Conservation (phyloP, 1,139 yeast genomes). For the Suhomyces kunorum region DNA sequence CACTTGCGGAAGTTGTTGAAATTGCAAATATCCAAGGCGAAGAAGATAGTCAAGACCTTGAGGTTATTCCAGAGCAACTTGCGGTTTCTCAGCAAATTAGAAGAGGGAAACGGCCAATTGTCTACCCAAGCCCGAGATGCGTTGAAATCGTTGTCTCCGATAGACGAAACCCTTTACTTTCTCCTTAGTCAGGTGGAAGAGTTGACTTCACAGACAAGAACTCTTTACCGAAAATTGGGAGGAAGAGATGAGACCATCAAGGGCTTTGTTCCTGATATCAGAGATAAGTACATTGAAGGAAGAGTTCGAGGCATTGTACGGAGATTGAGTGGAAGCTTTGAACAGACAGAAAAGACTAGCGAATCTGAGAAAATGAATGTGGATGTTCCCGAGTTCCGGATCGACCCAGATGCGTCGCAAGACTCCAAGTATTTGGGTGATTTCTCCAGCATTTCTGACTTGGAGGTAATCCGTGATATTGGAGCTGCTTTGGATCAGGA, state of each 20-base stretch:
- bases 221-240: constrained; percentile 35
- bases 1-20: constrained; percentile 45
- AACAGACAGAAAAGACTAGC: background rate
- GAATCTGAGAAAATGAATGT: constrained; percentile 4
- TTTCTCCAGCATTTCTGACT: constrained; percentile 9
- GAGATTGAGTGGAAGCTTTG: constrained; percentile 12
- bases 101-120: constrained; percentile 4
- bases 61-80: constrained; percentile 34
- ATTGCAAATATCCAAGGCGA: constrained; percentile 42
- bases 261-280: constrained; percentile 17
- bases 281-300: constrained; percentile 24
- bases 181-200: constrained; percentile 43
- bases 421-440: constrained; percentile 9
- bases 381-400: constrained; percentile 4
- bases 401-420: constrained; percentile 5
- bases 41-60: constrained; percentile 35
- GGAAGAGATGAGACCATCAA: constrained; percentile 10
- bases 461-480: constrained; percentile 10
- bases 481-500: constrained; percentile 2
- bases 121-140: constrained; percentile 32
- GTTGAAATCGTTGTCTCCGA: constrained; percentile 47
- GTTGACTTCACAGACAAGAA: constrained; percentile 39
- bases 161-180: constrained; percentile 54
- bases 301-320: constrained; percentile 21
- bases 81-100: constrained; percentile 24